phyloP scores from a whole-genome alignment of 257 asterid species.

The Gardenia jasminoides region DNA sequence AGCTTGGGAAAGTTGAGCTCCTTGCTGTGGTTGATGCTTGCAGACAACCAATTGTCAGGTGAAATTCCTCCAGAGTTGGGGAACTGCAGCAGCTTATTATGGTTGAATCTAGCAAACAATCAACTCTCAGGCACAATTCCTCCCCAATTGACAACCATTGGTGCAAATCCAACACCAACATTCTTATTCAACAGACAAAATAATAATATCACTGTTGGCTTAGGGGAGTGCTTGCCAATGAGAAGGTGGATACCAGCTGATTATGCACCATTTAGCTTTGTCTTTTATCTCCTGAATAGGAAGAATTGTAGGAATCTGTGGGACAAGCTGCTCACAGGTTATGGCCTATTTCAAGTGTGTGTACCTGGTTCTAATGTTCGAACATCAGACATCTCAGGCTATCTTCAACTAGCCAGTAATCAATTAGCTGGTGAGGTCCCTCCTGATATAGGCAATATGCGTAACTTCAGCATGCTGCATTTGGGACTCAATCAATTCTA shows the following conservation, averaged over 20 bases:
- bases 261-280: slow-evolving; percentile 79
- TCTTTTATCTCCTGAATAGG: slow-evolving; percentile 60
- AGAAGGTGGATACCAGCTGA: slow-evolving; percentile 92
- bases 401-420: slow-evolving; percentile 74
- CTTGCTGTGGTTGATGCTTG: slow-evolving; percentile 87
- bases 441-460: slow-evolving; percentile 58
- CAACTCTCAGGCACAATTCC: slow-evolving; percentile 59
- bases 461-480: slow-evolving; percentile 71
- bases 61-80: slow-evolving; percentile 73
- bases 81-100: slow-evolving; percentile 73
- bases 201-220: slow-evolving; percentile 51
- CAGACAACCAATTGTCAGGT: slow-evolving; percentile 62
- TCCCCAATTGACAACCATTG: slow-evolving; percentile 51
- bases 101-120: slow-evolving; percentile 80
- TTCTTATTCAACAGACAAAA: slow-evolving; percentile 50
- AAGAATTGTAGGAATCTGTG: slow-evolving; percentile 67
- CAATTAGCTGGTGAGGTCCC: slow-evolving; percentile 66
- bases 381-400: slow-evolving; percentile 56
- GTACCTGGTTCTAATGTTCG: slow-evolving; percentile 55
- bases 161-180: slow-evolving; percentile 49
- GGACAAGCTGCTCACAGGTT: slow-evolving; percentile 69
- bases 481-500: slow-evolving; percentile 53
- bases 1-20: slow-evolving; percentile 67
- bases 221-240: slow-evolving; percentile 83
- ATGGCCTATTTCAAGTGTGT: slow-evolving; percentile 76